These are phyloP conservation scores for Penicillium salamii DNA, from an alignment of 495 filamentous ascomycete genomes.

Conservation along the genomic window DNA sequence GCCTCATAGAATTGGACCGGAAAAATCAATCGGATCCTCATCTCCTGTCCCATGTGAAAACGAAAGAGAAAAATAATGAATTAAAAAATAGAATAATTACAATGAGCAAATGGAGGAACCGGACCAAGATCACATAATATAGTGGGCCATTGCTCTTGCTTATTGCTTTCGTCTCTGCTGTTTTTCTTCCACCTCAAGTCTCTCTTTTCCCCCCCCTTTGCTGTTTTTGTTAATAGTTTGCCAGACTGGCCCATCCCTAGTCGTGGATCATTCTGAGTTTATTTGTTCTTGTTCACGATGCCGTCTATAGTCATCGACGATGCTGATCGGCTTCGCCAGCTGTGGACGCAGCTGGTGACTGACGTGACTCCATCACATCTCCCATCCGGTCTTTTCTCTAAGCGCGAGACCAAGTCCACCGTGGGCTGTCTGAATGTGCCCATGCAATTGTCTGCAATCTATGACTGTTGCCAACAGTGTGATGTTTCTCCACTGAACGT, in stretches of 20 bases:
- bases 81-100: too few species aligned
- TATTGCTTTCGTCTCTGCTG: neutral
- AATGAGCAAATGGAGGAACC: too few species aligned
- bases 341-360: constrained; percentile 13
- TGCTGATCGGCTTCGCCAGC: constrained; percentile 14
- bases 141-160: neutral
- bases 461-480: constrained; percentile 31
- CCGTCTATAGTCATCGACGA: constrained; percentile 13
- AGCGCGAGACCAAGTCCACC: neutral
- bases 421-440: constrained; percentile 7
- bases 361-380: constrained; percentile 16
- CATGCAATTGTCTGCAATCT: constrained; percentile 7
- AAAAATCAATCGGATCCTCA: neutral
- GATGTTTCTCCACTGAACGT: constrained; percentile 37
- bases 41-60: constrained; percentile 1
- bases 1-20: neutral
- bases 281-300: constrained; percentile 5
- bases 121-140: constrained; percentile 2
- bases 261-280: constrained; percentile 1
- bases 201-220: neutral
- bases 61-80: neutral
- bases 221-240: constrained; percentile 3
- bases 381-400: constrained; percentile 9
- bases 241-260: constrained; percentile 6
- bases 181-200: neutral